Evolutionary conservation across 768 basidiomycete species (phyloP).

Genomic region (Leccinum longicurvipes): DNA sequence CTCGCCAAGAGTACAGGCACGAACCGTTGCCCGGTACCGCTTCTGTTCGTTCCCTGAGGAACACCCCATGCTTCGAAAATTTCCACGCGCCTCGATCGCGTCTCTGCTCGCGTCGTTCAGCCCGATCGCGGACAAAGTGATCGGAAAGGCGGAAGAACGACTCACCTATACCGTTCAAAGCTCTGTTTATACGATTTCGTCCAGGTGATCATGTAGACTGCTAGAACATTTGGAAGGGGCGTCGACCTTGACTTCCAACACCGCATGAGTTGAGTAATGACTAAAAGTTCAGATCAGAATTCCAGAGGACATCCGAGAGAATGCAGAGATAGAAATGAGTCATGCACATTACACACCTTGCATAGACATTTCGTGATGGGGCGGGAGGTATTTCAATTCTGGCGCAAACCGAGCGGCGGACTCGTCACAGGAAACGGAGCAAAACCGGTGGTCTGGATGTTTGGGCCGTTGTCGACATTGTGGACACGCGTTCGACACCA

Average conservation of each 20-base stretch:
- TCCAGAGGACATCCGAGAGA: neutral
- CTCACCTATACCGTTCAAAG: constrained; percentile 21
- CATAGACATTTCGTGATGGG: constrained; percentile 6
- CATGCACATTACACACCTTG: neutral
- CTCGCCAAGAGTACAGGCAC: constrained; percentile 25
- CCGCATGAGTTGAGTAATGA: constrained; percentile 6
- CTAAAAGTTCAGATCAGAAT: neutral
- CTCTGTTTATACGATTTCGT: neutral
- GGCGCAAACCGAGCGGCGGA: constrained; percentile 16
- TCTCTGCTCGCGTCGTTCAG: constrained; percentile 8
- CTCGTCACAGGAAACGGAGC: constrained; percentile 12
- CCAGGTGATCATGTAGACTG: constrained; percentile 24
- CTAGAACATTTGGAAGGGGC: constrained; percentile 12
- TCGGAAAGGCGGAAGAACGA: neutral
- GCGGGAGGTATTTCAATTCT: constrained; percentile 9
- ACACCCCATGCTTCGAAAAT: neutral
- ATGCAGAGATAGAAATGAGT: neutral
- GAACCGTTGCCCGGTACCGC: constrained; percentile 19
- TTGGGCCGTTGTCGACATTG: constrained; percentile 14
- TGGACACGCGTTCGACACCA: constrained; percentile 12
- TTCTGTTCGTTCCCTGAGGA: constrained; percentile 24
- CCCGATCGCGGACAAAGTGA: neutral
- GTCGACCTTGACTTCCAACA: constrained; percentile 4
- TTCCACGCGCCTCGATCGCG: constrained; percentile 12
- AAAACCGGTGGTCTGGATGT: constrained; percentile 18